Base-by-base conservation (phyloP, 1,284 basidiomycete species). In the Abortiporus biennis region DNA sequence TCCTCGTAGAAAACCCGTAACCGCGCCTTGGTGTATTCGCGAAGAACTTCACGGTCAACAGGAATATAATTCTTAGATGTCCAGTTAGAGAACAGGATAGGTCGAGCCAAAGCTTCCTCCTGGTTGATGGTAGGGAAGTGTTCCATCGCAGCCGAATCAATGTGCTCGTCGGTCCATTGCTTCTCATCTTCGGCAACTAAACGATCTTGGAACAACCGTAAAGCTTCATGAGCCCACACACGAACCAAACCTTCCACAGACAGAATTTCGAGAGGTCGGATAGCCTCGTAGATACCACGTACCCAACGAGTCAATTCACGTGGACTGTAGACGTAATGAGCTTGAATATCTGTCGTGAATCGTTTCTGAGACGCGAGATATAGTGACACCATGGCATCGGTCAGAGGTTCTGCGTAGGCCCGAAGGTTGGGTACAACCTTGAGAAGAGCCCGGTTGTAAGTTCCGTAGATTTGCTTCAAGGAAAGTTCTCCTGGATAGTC, bases 221-320 rank as follows among this genome's bases (percentile, higher is more conserved):
- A 68, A 4, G 90, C 96, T 64, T 99, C 97, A 61, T 99, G 95
- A 1, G 93, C 96, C 97, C 96, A 99, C 0, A 99, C 78, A 17
- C 96, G 81, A 13, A 99, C 92, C 33, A 99, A 76, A 2, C 96
- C 96, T 58, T 99, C 95, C 1, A 96, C 82, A 1, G 86, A 82
- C 6, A 99, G 71, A 11, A 84, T 80, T 62, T 99, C 95, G 31
- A 99, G 67, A 3, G 94, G 94, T 37, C 85, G 82, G 50, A 99
- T 90, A 2, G 95, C 92, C 62, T 98, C 94, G 59, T 96, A 99
- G 46, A 99, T 87, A 59, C 97, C 97, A 50, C 97, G 80, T 35
- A 93, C 84, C 96, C 96, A 99, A 40, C 96, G 81, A 6, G 96
- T 99, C 34, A 99, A 80, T 62, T 99, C 96, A 76, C 96, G 92